A percentile compares a stretch with the other conserved stretches of the same genome.
These are phyloP conservation scores for Sclerotiophoma versabilis DNA, from an alignment of 2,329 filamentous ascomycete species.

Conservation along the genomic window DNA sequence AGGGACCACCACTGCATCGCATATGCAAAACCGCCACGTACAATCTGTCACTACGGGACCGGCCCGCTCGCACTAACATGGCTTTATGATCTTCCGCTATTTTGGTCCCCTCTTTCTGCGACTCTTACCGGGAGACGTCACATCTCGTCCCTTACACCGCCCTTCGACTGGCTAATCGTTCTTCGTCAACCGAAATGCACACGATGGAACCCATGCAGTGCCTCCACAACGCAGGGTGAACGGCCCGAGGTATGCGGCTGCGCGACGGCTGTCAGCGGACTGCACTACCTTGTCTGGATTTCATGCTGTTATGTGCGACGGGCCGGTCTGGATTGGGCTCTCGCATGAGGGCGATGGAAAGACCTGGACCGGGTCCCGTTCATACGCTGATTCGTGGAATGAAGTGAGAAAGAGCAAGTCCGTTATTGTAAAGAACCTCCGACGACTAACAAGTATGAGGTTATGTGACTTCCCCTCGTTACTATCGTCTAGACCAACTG, in stretches of 20 bases:
- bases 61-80: background rate
- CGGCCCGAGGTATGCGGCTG: background rate
- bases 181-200: background rate
- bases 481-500: too few species aligned
- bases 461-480: too few species aligned
- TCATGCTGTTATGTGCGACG: background rate
- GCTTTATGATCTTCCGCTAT: background rate
- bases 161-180: background rate
- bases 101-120: background rate
- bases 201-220: background rate
- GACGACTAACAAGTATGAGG: too few species aligned
- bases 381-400: background rate
- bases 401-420: background rate
- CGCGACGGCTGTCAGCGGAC: background rate
- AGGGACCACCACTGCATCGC: background rate
- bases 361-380: background rate
- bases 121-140: background rate
- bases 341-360: background rate
- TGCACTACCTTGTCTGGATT: background rate
- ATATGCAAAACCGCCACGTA: background rate
- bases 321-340: background rate
- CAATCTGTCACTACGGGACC: conserved; percentile 1
- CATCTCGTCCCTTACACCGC: background rate
- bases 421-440: background rate
- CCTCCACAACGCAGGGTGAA: background rate